A percentile compares a stretch with the other conserved stretches of the same genome.
Conservation (phyloP, 768 basidiomycete genomes). For the Amanita pallidorosea region DNA sequence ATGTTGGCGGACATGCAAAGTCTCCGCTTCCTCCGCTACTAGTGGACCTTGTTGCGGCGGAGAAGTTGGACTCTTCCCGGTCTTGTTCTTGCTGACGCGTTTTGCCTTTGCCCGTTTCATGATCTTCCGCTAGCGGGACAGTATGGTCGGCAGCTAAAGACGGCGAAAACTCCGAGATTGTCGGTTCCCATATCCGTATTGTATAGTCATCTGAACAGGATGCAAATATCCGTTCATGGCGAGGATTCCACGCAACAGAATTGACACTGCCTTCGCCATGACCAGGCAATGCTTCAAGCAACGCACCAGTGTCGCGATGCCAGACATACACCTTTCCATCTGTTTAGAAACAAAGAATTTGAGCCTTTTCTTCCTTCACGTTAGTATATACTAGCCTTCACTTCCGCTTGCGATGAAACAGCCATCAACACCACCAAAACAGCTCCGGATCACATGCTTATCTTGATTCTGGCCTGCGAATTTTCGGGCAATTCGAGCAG, state of each 20-base stretch:
- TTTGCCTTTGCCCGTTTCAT: conserved; percentile 60
- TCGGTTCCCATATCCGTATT: conserved; percentile 83
- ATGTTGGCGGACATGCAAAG: neutral
- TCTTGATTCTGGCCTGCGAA: conserved; percentile 82
- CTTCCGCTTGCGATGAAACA: conserved; percentile 91
- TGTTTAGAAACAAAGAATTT: conserved; percentile 19
- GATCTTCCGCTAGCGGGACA: conserved; percentile 16
- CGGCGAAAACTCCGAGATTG: conserved; percentile 11
- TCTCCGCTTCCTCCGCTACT: neutral
- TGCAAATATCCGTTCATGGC: conserved; percentile 85
- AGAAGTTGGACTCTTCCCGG: conserved; percentile 9
- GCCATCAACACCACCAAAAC: conserved; percentile 84
- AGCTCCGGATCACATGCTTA: conserved; percentile 80
- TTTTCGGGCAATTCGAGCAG: conserved; percentile 61
- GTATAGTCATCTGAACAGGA: conserved; percentile 91
- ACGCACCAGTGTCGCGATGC: conserved; percentile 76
- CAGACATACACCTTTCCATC: conserved; percentile 93
- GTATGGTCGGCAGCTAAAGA: conserved; percentile 1
- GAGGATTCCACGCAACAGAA: conserved; percentile 93
- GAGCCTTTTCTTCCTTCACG: neutral
- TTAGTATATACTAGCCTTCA: conserved; percentile 55
- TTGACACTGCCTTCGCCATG: conserved; percentile 90
- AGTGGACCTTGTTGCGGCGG: neutral
- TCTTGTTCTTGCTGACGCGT: conserved; percentile 35
- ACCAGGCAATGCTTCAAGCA: conserved; percentile 83